Evolutionary conservation across 2,329 filamentous ascomycete genomes (phyloP), one percentile per base, ranked within the genome.

Genomic region (Didymella segeticola): DNA sequence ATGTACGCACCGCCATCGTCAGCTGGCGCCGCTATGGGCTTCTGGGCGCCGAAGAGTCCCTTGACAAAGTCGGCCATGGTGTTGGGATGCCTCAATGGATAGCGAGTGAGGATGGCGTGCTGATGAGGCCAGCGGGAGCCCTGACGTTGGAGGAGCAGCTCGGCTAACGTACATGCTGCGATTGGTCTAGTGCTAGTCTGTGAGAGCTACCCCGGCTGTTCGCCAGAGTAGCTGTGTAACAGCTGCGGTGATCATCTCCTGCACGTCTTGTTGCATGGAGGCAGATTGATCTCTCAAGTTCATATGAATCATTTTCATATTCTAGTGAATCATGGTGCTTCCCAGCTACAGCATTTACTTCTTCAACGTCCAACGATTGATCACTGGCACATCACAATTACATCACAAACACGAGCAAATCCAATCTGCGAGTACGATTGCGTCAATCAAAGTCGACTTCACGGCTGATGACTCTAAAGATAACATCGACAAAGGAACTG

Each of bases 1-100:
- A 43, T 26, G 51, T 31, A 77, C 83, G 69, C 80, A 90, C 88
- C 88, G 90, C 88, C 88, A 64, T 87, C 82, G 75, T 91, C 87
- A 36, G 81, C 76, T 45, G 78, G 75, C 63, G 80, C 80, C 61
- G 79, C 79, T 26, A 79, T 80, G 58, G 86, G 79, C 79, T 90
- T 87, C 71, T 81, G 81, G 72, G 84, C 87, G 69, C 88, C 88
- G 66, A 92, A 84, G 68, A 91, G 76, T 71, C 84, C 85, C 77
- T 89, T 89, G 64, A 90, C 71, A 62, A 89, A 75, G 64, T 78
- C 78, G 53, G 78, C 79, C 79, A 80, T 80, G 43, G 55, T 45
- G 39, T 49, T 29, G 39, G 19, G 39, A 39, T 45, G 45, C 51
- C 51, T 54, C 51, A 54, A 54, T 54, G 51, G 51, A 53, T 49